Conservation (phyloP, 768 basidiomycete species). For the Pulveroboletus frians region DNA sequence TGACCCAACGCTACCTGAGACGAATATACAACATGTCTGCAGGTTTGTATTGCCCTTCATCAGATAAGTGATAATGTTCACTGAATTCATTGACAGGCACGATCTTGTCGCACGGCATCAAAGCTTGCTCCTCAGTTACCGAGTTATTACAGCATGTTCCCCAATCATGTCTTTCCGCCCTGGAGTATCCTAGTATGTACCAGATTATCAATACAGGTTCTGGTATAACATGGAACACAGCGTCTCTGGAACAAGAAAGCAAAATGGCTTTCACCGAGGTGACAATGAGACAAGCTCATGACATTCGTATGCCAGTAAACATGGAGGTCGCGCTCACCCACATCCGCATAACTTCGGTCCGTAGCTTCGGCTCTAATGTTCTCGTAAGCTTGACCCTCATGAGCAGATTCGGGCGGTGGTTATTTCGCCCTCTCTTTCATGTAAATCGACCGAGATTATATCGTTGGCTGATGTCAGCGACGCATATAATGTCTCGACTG, state of each 20-base stretch:
- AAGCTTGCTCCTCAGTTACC: slow-evolving; percentile 56
- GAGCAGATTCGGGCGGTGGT: slow-evolving; percentile 62
- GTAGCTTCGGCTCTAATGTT: slow-evolving; percentile 18
- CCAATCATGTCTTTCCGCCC: slow-evolving; percentile 38
- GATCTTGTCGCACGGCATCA: slow-evolving; percentile 47
- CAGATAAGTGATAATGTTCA: background rate
- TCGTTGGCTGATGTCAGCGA: slow-evolving; percentile 79
- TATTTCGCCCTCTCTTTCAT: slow-evolving; percentile 62
- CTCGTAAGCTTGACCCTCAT: slow-evolving; percentile 4
- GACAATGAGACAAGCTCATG: slow-evolving; percentile 59
- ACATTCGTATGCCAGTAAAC: slow-evolving; percentile 67
- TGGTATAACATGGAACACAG: slow-evolving; percentile 33
- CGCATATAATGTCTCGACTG: slow-evolving; percentile 74
- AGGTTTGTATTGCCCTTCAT: slow-evolving; percentile 30
- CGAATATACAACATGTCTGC: slow-evolving; percentile 67
- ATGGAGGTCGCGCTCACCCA: slow-evolving; percentile 66
- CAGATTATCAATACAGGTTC: background rate
- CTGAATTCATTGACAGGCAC: slow-evolving; percentile 35
- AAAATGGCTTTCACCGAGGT: slow-evolving; percentile 53
- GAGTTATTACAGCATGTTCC: slow-evolving; percentile 58
- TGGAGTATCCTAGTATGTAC: slow-evolving; percentile 53
- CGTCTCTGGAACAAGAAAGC: slow-evolving; percentile 56
- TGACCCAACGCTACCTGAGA: slow-evolving; percentile 69
- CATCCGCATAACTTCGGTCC: slow-evolving; percentile 70
- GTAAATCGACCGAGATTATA: slow-evolving; percentile 80